Base-by-base conservation (phyloP, 345 rosid genomes). In the Angophora floribunda region DNA sequence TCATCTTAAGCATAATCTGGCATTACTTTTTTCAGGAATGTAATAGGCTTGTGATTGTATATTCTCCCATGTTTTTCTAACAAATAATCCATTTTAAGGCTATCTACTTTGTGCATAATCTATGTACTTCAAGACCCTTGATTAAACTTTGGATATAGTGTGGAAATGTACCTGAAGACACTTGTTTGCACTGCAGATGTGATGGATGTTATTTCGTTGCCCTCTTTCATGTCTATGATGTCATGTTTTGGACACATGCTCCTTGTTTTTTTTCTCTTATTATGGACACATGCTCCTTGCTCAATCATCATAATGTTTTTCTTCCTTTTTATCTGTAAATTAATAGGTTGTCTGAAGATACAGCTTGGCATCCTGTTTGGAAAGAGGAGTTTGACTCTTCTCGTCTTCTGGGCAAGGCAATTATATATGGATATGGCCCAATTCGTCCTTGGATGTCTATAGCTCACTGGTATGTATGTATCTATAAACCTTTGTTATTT, bases 281-380 rank as follows among this genome's bases (percentile, higher is more conserved):
- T 36, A 36, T 36, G 41, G 41, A 36, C 41, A 36, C 41, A 36
- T 36, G 41, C 41, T 36, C 41, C 41, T 36, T 36, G 41, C 41
- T 36, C 41, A 36, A 36, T 36, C 41, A 36, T 36, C 41, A 36
- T 36, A 36, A 36, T 36, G 41, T 36, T 36, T 36, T 36, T 36
- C 41, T 36, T 36, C 41, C 41, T 36, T 36, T 36, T 36, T 36
- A 36, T 36, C 41, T 36, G 41, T 36, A 36, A 36, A 36, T 36
- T 36, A 51, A 16, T 86, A 96, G 98, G 99, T 91, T 96, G 91
- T 44, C 21, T 70, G 97, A 91, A 89, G 98, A 96, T 90, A 96
- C 98, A 89, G 99, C 99, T 87, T 95, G 99, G 99, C 98, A 93
- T 47, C 99, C 99, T 87, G 93, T 97, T 91, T 89, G 87, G 87